A percentile compares a stretch with the other conserved stretches of the same genome.
Evolutionary conservation across 257 asterid species (phyloP).

Genomic region (Handroanthus guayacan): DNA sequence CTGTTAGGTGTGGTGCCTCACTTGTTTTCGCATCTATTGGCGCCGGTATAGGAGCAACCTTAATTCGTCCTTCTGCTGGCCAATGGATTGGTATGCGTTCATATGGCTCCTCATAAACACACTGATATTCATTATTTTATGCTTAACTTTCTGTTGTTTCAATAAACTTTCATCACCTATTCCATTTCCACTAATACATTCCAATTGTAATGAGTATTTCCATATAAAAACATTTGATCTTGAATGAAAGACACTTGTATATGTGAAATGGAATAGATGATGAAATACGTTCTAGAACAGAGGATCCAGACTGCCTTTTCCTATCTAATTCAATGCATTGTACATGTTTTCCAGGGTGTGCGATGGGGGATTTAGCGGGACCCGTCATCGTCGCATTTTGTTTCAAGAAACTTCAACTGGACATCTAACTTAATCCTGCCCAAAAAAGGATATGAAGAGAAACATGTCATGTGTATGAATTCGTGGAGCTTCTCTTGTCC

Average conservation of each 20-base stretch:
- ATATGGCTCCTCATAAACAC: neutral
- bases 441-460: slow-evolving; percentile 5
- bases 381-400: slow-evolving; percentile 65
- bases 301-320: neutral
- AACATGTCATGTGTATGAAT: neutral
- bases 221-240: no score
- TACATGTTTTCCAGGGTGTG: slow-evolving; percentile 63
- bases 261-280: no score
- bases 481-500: neutral
- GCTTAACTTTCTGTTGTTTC: neutral
- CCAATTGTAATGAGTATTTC: no score
- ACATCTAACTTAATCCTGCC: slow-evolving; percentile 36
- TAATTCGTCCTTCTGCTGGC: slow-evolving; percentile 78
- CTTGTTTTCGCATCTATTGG: slow-evolving; percentile 87
- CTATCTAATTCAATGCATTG: neutral
- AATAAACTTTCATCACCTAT: no score
- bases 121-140: neutral
- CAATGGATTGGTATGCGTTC: slow-evolving; percentile 85
- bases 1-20: slow-evolving; percentile 70
- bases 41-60: slow-evolving; percentile 80
- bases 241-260: no score
- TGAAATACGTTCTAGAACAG: no score
- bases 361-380: slow-evolving; percentile 82
- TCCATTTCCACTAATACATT: no score
- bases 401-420: slow-evolving; percentile 55